Conservation (phyloP, 176 grass and related monocot species). For the Carex scoparia region DNA sequence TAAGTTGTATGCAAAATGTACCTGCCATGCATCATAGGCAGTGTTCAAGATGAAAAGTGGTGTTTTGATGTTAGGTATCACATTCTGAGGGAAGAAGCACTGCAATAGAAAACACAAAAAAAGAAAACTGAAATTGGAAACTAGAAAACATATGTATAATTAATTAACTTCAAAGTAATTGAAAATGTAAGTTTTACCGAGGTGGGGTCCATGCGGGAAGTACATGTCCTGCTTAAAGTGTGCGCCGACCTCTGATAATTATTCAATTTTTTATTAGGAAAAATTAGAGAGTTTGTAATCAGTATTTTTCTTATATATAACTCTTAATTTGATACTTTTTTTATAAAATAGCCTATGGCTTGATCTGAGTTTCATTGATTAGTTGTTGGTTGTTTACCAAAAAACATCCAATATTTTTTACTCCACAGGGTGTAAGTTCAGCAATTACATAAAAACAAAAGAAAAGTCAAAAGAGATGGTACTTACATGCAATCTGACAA, state of each 20-base stretch:
- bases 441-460: background rate
- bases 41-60: conserved; percentile 90
- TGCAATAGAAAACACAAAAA: conserved; percentile 37
- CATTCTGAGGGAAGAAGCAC: conserved; percentile 96
- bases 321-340: background rate
- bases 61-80: conserved; percentile 58
- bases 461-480: background rate
- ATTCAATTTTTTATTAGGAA: background rate
- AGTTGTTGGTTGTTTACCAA: background rate
- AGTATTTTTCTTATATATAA: background rate
- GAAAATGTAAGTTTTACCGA: conserved; percentile 39
- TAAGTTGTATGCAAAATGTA: conserved; percentile 24
- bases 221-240: conserved; percentile 75
- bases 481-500: conserved; percentile 79
- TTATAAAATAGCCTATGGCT: background rate
- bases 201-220: conserved; percentile 60
- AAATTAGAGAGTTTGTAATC: background rate
- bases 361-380: background rate
- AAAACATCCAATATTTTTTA: background rate
- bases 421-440: background rate
- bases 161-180: background rate
- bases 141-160: background rate
- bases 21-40: conserved; percentile 97
- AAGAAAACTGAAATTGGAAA: background rate
- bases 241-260: conserved; percentile 53